phyloP scores from a whole-genome alignment of 2,329 filamentous ascomycete species.

The Madurella fahalii region DNA sequence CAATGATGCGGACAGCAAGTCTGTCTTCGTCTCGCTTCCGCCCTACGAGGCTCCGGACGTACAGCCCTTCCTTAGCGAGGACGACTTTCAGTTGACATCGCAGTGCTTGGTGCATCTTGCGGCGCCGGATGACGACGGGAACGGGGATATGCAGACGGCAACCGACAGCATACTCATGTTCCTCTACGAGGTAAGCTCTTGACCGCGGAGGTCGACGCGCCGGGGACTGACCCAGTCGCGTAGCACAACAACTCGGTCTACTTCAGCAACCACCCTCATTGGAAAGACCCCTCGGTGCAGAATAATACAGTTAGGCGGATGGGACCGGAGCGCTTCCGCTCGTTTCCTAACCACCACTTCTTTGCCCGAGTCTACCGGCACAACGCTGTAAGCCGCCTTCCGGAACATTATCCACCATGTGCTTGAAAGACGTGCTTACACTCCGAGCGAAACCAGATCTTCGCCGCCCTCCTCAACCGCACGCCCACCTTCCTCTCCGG shows the following conservation, averaged over 20 bases:
- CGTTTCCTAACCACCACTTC: slow-evolving; percentile 55
- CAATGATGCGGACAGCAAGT: slow-evolving; percentile 20
- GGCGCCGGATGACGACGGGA: slow-evolving; percentile 28
- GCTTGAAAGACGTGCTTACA: not conserved
- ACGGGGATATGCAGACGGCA: slow-evolving; percentile 20
- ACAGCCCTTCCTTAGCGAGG: slow-evolving; percentile 32
- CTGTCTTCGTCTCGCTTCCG: slow-evolving; percentile 37
- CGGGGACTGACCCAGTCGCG: slow-evolving; percentile 6
- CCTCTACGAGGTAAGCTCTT: slow-evolving; percentile 47
- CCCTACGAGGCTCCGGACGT: slow-evolving; percentile 38
- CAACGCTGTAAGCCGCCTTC: slow-evolving; percentile 42
- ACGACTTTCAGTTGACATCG: slow-evolving; percentile 40
- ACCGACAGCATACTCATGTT: slow-evolving; percentile 47
- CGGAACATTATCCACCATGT: not conserved
- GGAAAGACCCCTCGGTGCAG: slow-evolving; percentile 36
- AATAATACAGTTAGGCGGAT: slow-evolving; percentile 36
- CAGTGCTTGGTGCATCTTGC: slow-evolving; percentile 44
- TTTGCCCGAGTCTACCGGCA: slow-evolving; percentile 54
- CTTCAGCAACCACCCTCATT: slow-evolving; percentile 33
- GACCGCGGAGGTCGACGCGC: not conserved
- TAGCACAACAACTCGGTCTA: slow-evolving; percentile 44
- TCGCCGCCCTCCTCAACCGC: slow-evolving; percentile 46
- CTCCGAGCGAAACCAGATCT: slow-evolving; percentile 33
- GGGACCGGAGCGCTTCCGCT: slow-evolving; percentile 45
- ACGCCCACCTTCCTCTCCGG: slow-evolving; percentile 48